Conservation (phyloP, 1,139 yeast species). For the Candida buenavistaensis region DNA sequence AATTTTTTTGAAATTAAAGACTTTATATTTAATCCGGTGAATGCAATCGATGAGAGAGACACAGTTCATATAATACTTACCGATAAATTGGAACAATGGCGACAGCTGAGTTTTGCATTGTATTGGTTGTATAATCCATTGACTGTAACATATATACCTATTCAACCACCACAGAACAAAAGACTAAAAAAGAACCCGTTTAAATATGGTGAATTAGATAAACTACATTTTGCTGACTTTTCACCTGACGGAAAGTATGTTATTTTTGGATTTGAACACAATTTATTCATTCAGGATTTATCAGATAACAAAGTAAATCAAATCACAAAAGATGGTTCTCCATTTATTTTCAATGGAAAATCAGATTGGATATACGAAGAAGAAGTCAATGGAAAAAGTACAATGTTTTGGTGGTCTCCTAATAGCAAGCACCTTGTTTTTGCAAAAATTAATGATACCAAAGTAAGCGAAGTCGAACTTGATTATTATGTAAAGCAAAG, state of each 20-base stretch:
- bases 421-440: conserved; percentile 65
- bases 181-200: conserved; percentile 6
- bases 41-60: conserved; percentile 26
- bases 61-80: conserved; percentile 36
- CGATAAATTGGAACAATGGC: conserved; percentile 36
- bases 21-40: conserved; percentile 34
- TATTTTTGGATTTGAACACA: conserved; percentile 37
- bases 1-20: conserved; percentile 32
- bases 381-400: conserved; percentile 61
- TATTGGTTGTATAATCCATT: conserved; percentile 37
- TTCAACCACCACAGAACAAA: conserved; percentile 21
- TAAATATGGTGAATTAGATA: conserved; percentile 16
- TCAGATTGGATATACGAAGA: conserved; percentile 69
- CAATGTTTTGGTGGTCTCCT: conserved; percentile 87
- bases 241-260: conserved; percentile 40
- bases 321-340: conserved; percentile 52
- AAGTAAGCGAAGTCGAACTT: conserved; percentile 63
- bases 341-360: conserved; percentile 52
- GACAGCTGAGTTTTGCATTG: conserved; percentile 41
- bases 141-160: conserved; percentile 22
- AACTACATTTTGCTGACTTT: conserved; percentile 44
- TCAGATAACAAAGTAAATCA: conserved; percentile 24
- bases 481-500: conserved; percentile 56
- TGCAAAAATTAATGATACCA: conserved; percentile 67
- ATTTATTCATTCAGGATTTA: conserved; percentile 43